phyloP scores from a whole-genome alignment of 169 alveolate genomes.

The Toxoplasma gondii region DNA sequence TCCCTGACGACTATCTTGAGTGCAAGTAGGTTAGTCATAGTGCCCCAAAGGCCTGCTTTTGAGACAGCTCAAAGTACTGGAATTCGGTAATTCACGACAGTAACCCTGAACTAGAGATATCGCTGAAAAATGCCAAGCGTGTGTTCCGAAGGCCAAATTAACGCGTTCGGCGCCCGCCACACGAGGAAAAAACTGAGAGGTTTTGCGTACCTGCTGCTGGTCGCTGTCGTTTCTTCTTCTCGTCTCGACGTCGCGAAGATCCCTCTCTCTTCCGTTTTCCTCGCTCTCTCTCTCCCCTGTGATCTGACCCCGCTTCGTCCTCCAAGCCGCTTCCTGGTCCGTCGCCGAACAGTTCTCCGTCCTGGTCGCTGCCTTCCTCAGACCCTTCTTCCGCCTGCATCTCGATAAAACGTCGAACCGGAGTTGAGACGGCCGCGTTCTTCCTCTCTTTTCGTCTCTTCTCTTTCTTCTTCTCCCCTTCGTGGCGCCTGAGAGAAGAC shows the following conservation, averaged over 20 bases:
- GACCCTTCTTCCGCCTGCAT: constrained; percentile 32
- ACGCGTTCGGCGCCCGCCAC: too few species aligned
- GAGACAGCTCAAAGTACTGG: too few species aligned
- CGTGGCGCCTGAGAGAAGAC: neutral
- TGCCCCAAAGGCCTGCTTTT: too few species aligned
- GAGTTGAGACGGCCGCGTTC: constrained; percentile 8
- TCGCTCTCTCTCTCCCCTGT: neutral
- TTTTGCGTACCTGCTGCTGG: neutral
- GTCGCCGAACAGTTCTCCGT: neutral
- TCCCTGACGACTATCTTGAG: too few species aligned
- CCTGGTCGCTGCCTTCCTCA: neutral
- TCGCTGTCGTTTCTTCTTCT: neutral
- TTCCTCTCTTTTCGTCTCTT: neutral
- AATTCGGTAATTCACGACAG: too few species aligned
- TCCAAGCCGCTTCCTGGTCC: neutral
- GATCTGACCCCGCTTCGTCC: neutral
- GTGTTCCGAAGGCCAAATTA: too few species aligned
- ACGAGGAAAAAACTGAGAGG: too few species aligned
- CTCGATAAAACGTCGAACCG: constrained; percentile 14
- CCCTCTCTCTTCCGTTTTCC: neutral
- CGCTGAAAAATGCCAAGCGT: too few species aligned
- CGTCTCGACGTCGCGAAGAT: neutral
- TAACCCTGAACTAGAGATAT: too few species aligned
- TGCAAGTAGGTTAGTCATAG: too few species aligned
- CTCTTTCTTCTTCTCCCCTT: constrained; percentile 3